Evolutionary conservation across 805 yeast genomes (phyloP).

Genomic region (Metschnikowia kunwiensis): DNA sequence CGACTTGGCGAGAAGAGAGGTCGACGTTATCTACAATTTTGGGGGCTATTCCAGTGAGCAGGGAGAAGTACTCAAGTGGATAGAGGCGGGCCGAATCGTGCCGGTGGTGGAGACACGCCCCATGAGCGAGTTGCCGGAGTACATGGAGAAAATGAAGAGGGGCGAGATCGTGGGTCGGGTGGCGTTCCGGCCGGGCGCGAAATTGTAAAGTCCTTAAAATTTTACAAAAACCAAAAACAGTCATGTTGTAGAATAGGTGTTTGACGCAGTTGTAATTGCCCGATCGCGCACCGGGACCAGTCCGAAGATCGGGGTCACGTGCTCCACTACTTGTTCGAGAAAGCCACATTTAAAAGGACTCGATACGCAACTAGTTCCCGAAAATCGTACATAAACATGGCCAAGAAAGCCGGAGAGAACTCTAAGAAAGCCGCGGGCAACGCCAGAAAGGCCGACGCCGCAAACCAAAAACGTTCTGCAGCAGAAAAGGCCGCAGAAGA

Average conservation of each 20-base stretch:
- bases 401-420: constrained; percentile 41
- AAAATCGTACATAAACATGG: constrained; percentile 19
- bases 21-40: constrained; percentile 36
- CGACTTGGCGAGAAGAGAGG: constrained; percentile 41
- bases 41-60: constrained; percentile 47
- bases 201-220: constrained; percentile 1
- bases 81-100: constrained; percentile 35
- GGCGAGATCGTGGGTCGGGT: constrained; percentile 43
- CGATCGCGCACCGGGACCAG: neutral
- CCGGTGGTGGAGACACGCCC: constrained; percentile 32
- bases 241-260: too few relatives aligned
- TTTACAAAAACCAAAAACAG: too few relatives aligned
- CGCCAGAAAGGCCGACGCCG: constrained; percentile 64
- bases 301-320: neutral
- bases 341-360: too few relatives aligned
- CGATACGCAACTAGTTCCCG: too few relatives aligned
- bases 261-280: too few relatives aligned
- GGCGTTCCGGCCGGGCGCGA: constrained; percentile 28
- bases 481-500: constrained; percentile 46
- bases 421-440: constrained; percentile 60
- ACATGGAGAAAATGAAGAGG: constrained; percentile 30
- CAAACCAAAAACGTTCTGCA: constrained; percentile 53
- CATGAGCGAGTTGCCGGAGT: constrained; percentile 36
- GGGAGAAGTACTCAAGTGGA: constrained; percentile 42
- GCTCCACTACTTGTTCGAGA: constrained; percentile 6